These are phyloP conservation scores for Herpetospermum pedunculosum DNA, from an alignment of 306 rosid species.

Conservation along the genomic window DNA sequence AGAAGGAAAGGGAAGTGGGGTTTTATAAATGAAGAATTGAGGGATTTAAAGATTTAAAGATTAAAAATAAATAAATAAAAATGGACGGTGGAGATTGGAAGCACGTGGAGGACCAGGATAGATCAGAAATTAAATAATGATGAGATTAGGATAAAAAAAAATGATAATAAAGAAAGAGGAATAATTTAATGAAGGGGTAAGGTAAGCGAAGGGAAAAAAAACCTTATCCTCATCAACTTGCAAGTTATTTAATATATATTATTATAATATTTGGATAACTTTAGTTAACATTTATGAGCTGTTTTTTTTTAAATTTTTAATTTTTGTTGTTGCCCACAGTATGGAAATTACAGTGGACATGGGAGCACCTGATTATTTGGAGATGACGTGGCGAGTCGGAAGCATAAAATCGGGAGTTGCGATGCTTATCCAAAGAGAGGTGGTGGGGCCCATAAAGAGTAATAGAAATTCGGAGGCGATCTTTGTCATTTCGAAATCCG, in stretches of 20 bases:
- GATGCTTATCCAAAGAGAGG: conserved; percentile 38
- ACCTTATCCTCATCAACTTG: conserved; percentile 45
- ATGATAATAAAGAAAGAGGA: not conserved
- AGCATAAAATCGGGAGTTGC: conserved; percentile 4
- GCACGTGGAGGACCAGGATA: conserved; percentile 1
- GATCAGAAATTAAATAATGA: not conserved
- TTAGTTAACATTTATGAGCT: conserved; percentile 18
- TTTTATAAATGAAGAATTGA: not conserved
- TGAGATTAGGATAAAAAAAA: not conserved
- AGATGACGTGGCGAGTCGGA: conserved; percentile 21
- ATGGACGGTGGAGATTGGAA: conserved; percentile 4
- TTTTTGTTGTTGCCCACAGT: conserved; percentile 1
- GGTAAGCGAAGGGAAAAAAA: not conserved
- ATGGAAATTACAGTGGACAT: not conserved
- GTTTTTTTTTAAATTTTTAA: conserved; percentile 15
- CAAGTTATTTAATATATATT: not conserved
- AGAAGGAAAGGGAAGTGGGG: not conserved
- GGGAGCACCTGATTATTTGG: not conserved
- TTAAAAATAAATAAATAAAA: no score
- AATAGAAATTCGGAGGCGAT: conserved; percentile 6
- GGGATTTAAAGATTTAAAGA: not conserved
- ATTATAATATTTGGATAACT: not conserved
- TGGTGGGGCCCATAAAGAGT: conserved; percentile 23
- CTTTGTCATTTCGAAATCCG: conserved; percentile 2
- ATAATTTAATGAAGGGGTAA: not conserved